These are phyloP conservation scores for Penicillium digitatum DNA, from an alignment of 2,329 filamentous ascomycete genomes.

Conservation along the genomic window DNA sequence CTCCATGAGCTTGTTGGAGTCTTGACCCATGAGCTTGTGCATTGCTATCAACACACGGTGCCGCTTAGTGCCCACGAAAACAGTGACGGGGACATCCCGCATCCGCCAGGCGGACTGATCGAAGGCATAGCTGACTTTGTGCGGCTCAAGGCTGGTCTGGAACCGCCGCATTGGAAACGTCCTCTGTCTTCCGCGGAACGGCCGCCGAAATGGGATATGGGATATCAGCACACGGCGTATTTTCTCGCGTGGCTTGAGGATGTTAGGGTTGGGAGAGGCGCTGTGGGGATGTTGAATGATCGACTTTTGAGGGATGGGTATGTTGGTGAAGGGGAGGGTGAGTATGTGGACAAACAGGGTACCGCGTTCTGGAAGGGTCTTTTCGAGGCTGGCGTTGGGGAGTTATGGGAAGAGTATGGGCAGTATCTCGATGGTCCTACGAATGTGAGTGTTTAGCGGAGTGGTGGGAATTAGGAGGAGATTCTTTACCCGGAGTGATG, in stretches of 20 bases:
- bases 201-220: slow-evolving; percentile 71
- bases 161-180: slow-evolving; percentile 77
- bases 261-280: slow-evolving; percentile 63
- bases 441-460: neutral
- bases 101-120: slow-evolving; percentile 67
- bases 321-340: slow-evolving; percentile 21
- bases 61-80: slow-evolving; percentile 42
- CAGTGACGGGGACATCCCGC: slow-evolving; percentile 15
- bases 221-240: slow-evolving; percentile 87
- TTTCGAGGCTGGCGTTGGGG: slow-evolving; percentile 61
- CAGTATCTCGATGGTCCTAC: slow-evolving; percentile 42
- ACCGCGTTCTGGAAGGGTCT: slow-evolving; percentile 44
- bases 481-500: slow-evolving; percentile 22
- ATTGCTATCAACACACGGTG: slow-evolving; percentile 84
- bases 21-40: slow-evolving; percentile 86
- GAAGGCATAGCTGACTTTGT: slow-evolving; percentile 96
- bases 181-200: slow-evolving; percentile 44
- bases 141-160: slow-evolving; percentile 66
- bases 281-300: slow-evolving; percentile 56
- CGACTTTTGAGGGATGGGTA: slow-evolving; percentile 37
- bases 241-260: slow-evolving; percentile 83
- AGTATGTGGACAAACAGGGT: neutral
- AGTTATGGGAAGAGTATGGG: slow-evolving; percentile 73
- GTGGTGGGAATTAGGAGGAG: slow-evolving; percentile 26
- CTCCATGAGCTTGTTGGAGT: slow-evolving; percentile 72